Percentiles rank a stretch among this genome's conserved stretches.
Evolutionary conservation across 352 stramenopile species (phyloP).

Genomic region (Phytophthora litchii): DNA sequence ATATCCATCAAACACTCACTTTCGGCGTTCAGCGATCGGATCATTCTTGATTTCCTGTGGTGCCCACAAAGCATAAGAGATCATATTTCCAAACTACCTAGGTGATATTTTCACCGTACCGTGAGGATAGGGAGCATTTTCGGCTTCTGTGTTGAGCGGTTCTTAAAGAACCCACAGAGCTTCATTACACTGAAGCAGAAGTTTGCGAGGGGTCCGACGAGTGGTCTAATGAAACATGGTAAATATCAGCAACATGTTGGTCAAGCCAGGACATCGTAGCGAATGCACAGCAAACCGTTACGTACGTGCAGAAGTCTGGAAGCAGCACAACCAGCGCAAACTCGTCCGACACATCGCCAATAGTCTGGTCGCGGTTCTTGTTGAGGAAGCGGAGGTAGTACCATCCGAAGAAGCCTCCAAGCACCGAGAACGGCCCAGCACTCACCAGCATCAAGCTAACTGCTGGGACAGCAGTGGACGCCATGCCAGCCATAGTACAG

Average conservation of each 20-base stretch:
- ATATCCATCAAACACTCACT: constrained; percentile 48
- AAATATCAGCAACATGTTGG: constrained; percentile 4
- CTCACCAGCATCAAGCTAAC: constrained; percentile 63
- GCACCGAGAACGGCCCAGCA: constrained; percentile 73
- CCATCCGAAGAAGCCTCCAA: constrained; percentile 84
- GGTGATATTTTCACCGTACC: constrained; percentile 26
- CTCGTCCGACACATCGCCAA: constrained; percentile 81
- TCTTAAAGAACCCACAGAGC: constrained; percentile 87
- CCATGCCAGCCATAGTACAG: constrained; percentile 51
- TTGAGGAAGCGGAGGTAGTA: constrained; percentile 87
- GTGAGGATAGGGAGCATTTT: constrained; percentile 70
- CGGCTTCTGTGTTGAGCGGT: constrained; percentile 60
- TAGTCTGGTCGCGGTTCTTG: constrained; percentile 72
- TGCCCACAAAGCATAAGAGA: neutral
- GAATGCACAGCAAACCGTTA: constrained; percentile 1
- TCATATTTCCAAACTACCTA: neutral
- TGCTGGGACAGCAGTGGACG: constrained; percentile 33
- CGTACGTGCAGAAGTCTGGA: constrained; percentile 73
- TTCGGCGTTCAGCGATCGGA: constrained; percentile 86
- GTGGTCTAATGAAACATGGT: constrained; percentile 38
- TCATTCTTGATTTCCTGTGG: constrained; percentile 62
- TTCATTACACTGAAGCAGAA: constrained; percentile 88
- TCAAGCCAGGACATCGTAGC: neutral
- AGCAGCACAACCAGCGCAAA: constrained; percentile 77
- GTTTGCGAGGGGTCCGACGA: constrained; percentile 68